A percentile compares a stretch with the other conserved stretches of the same genome.
Conservation (phyloP, 2,329 filamentous ascomycete species). For the Aureobasidium zeae region DNA sequence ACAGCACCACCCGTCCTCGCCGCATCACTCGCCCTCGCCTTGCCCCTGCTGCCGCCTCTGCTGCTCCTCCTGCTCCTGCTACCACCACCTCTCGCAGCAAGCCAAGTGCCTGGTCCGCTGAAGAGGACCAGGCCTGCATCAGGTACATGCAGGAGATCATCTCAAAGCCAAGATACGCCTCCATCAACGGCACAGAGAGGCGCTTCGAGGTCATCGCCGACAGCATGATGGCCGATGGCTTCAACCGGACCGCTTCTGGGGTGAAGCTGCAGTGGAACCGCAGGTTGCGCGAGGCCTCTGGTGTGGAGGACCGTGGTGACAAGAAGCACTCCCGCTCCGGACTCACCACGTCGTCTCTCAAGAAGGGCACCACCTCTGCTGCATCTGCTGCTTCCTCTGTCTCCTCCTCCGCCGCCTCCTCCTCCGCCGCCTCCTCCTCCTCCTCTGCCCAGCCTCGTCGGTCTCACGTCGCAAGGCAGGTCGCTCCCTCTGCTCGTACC, state of each 20-base stretch:
- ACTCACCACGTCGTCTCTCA: slow-evolving; percentile 7
- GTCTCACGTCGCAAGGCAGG: no score
- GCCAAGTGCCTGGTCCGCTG: slow-evolving; percentile 9
- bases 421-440: neutral
- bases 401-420: neutral
- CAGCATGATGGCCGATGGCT: neutral
- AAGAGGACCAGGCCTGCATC: slow-evolving; percentile 14
- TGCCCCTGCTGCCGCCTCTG: slow-evolving; percentile 1
- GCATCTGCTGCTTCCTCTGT: neutral
- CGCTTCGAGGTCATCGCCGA: slow-evolving; percentile 6
- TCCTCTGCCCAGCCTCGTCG: no score
- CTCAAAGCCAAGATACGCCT: neutral
- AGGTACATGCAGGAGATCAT: slow-evolving; percentile 4
- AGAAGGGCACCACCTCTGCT: slow-evolving; percentile 1
- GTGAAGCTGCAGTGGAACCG: slow-evolving; percentile 18
- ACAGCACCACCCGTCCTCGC: neutral
- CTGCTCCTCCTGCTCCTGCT: neutral
- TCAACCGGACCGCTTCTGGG: slow-evolving; percentile 8
- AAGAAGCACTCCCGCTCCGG: slow-evolving; percentile 3
- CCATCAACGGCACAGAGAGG: slow-evolving; percentile 6
- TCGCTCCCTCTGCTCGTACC: no score
- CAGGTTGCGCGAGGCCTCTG: slow-evolving; percentile 5
- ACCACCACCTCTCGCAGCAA: slow-evolving; percentile 4
- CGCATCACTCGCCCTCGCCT: neutral
- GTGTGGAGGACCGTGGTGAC: slow-evolving; percentile 12